Base-by-base conservation (phyloP, 177 flowering plant species). In the Telopea speciosissima region DNA sequence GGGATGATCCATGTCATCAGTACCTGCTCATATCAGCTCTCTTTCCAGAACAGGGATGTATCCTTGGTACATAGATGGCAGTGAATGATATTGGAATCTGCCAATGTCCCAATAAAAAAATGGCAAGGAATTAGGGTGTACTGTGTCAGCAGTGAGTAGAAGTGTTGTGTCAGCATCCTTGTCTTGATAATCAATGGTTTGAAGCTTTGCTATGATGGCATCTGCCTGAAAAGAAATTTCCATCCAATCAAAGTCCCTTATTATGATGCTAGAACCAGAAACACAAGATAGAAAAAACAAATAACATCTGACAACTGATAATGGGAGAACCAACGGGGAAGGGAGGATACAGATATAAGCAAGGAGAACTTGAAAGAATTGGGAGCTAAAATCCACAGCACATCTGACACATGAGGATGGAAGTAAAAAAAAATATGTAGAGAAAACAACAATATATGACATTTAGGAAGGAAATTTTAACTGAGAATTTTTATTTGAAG, bases 131-230 rank as follows among this genome's bases (percentile, higher is more conserved):
- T 21, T 28, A 23, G 63, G 19, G 13, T 88, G 79, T 89, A 94
- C 97, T 76, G 92, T 89, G 72, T 94, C 98, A 66, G 97, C 94
- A 16, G 92, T 82, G 73, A 94, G 76, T 73, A 94, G 72, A 59
- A 92, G 78, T 64, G 88, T 88, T 61, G 80, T 84, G 66, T 82
- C 81, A 19, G 58, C 82, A 79, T 79, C 83, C 78, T 77, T 81
- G 74, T 81, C 83, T 75, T 76, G 79, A 62, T 71, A 74, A 77
- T 72, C 79, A 68, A 65, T 40, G 66, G 66, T 79, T 78, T 80
- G 85, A 72, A 94, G 85, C 80, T 83, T 92, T 58, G 88, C 83
- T 63, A 80, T 61, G 64, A 94, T 84, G 44, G 93, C 91, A 84
- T 90, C 87, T 70, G 97, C 97, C 96, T 93, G 90, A 73, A 65